Evolutionary conservation across 768 basidiomycete genomes (phyloP).

Genomic region (Termitomyces sp.): DNA sequence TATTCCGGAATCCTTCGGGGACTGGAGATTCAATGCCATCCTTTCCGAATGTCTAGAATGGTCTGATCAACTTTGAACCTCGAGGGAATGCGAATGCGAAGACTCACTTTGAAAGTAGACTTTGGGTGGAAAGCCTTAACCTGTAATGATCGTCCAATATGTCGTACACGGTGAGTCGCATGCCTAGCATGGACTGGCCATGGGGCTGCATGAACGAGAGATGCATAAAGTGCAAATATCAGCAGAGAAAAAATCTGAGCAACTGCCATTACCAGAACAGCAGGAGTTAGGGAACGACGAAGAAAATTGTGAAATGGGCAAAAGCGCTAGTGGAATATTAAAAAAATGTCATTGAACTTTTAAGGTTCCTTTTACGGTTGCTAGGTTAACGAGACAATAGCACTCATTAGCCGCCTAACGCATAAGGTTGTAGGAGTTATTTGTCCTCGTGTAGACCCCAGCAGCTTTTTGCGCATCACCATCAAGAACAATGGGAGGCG

Average conservation of each 20-base stretch:
- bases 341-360: neutral
- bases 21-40: slow-evolving; percentile 19
- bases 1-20: slow-evolving; percentile 6
- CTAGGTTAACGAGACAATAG: neutral
- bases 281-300: slow-evolving; percentile 4
- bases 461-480: neutral
- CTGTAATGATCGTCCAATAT: slow-evolving; percentile 19
- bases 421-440: neutral
- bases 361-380: slow-evolving; percentile 3
- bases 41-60: slow-evolving; percentile 19
- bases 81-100: neutral
- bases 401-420: neutral
- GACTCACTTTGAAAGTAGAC: slow-evolving; percentile 17
- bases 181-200: slow-evolving; percentile 24
- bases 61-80: neutral
- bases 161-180: slow-evolving; percentile 23
- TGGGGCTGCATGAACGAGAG: slow-evolving; percentile 22
- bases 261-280: slow-evolving; percentile 24
- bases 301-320: slow-evolving; percentile 4
- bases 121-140: slow-evolving; percentile 21
- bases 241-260: slow-evolving; percentile 20
- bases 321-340: neutral
- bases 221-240: slow-evolving; percentile 17
- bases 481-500: neutral
- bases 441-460: neutral